These are phyloP conservation scores for Knufia petricola DNA, from an alignment of 2,329 filamentous ascomycete species.

Conservation along the genomic window DNA sequence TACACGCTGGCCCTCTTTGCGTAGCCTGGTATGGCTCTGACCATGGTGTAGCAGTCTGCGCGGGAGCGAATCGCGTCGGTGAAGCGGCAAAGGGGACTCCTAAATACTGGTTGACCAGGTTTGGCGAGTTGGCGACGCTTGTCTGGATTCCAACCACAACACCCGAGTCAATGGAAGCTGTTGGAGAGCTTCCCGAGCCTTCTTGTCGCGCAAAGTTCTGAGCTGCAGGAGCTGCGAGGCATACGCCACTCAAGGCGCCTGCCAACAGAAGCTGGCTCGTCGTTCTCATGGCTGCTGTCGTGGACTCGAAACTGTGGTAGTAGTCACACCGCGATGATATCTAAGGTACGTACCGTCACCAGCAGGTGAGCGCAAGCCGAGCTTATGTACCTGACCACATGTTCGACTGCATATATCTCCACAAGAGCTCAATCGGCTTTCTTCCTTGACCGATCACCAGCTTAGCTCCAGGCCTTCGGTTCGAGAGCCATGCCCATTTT, in stretches of 20 bases:
- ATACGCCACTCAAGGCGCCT: background rate
- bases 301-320: too few relatives aligned
- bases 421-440: too few relatives aligned
- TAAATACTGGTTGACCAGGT: conserved; percentile 25
- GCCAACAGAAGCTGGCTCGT: background rate
- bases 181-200: conserved; percentile 14
- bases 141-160: conserved; percentile 24
- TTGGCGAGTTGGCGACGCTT: conserved; percentile 20
- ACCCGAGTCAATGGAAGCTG: conserved; percentile 23
- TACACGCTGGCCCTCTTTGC: conserved; percentile 24
- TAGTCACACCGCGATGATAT: too few relatives aligned
- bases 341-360: too few relatives aligned
- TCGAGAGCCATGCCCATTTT: too few relatives aligned
- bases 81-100: conserved; percentile 26
- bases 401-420: too few relatives aligned
- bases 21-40: conserved; percentile 20
- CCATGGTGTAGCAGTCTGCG: conserved; percentile 19
- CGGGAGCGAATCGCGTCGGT: conserved; percentile 25
- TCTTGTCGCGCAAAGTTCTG: background rate
- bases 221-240: background rate
- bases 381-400: too few relatives aligned
- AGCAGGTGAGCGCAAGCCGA: too few relatives aligned
- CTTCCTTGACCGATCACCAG: too few relatives aligned
- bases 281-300: too few relatives aligned
- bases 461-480: too few relatives aligned